A percentile compares a stretch with the other conserved stretches of the same genome.
These are phyloP conservation scores for Letharia lupina DNA, from an alignment of 495 filamentous ascomycete genomes.

Conservation along the genomic window DNA sequence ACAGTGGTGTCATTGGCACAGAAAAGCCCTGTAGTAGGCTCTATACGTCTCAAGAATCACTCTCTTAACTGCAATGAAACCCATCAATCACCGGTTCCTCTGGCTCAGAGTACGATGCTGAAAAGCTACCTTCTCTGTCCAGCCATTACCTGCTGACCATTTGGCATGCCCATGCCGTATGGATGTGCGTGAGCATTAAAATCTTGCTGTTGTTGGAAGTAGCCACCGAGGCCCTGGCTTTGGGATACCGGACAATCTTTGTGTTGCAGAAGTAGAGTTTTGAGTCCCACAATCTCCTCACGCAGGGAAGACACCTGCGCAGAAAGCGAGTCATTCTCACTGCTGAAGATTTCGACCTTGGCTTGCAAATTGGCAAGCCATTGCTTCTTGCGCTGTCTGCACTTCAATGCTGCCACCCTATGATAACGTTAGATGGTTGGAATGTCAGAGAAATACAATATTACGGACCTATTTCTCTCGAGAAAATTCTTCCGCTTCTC, in stretches of 20 bases:
- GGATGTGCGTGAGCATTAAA: conserved; percentile 51
- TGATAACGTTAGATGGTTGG: not conserved
- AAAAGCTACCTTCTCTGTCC: conserved; percentile 46
- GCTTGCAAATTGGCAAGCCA: conserved; percentile 93
- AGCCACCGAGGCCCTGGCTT: conserved; percentile 62
- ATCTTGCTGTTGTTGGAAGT: conserved; percentile 40
- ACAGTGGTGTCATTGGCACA: not conserved
- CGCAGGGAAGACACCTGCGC: conserved; percentile 73
- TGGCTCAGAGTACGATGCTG: not conserved
- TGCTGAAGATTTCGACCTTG: conserved; percentile 87
- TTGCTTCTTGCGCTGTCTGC: conserved; percentile 96
- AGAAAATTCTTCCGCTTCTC: conserved; percentile 98
- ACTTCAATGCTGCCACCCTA: conserved; percentile 94
- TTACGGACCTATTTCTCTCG: conserved; percentile 82
- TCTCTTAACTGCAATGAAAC: not conserved
- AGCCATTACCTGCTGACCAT: conserved; percentile 47
- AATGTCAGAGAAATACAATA: not conserved
- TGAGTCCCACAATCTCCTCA: conserved; percentile 92
- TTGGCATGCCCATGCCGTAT: conserved; percentile 58
- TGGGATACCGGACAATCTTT: conserved; percentile 95
- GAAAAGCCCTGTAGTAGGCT: not conserved
- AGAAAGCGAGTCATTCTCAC: conserved; percentile 82
- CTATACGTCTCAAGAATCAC: not conserved
- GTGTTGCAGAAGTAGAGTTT: conserved; percentile 85
- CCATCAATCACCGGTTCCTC: not conserved